Percentiles rank a stretch among this genome's conserved stretches.
These are phyloP conservation scores for Aspergillus hancockii DNA, from an alignment of 495 filamentous ascomycete species.

Conservation along the genomic window DNA sequence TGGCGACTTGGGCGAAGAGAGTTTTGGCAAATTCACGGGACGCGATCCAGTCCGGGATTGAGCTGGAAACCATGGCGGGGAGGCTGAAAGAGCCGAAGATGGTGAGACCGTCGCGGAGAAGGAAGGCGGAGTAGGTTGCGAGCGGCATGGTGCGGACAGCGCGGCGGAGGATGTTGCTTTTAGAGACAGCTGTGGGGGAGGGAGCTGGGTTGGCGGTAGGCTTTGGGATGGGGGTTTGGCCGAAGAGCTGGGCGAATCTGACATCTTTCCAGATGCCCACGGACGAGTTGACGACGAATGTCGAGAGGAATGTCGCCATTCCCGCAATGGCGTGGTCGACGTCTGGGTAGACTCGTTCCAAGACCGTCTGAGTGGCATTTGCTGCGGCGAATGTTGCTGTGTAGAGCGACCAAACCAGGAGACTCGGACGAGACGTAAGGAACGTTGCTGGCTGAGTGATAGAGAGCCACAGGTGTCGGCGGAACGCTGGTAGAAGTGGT, in stretches of 20 bases:
- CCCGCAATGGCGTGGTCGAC: slow-evolving; percentile 52
- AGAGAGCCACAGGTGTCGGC: slow-evolving; percentile 59
- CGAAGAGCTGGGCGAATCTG: slow-evolving; percentile 46
- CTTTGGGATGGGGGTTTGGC: slow-evolving; percentile 47
- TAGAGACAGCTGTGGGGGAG: slow-evolving; percentile 20
- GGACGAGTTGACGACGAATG: slow-evolving; percentile 42
- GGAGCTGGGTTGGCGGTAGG: slow-evolving; percentile 29
- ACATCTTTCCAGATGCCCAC: slow-evolving; percentile 49
- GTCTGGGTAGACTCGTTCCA: slow-evolving; percentile 38
- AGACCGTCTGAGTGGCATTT: slow-evolving; percentile 61
- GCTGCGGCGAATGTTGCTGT: slow-evolving; percentile 85
- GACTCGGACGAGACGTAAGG: slow-evolving; percentile 73
- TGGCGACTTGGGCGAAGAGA: slow-evolving; percentile 68
- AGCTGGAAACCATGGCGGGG: slow-evolving; percentile 43
- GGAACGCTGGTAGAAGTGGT: slow-evolving; percentile 64
- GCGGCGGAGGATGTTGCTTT: slow-evolving; percentile 29
- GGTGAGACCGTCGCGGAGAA: slow-evolving; percentile 76
- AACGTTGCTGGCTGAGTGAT: slow-evolving; percentile 66
- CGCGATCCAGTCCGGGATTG: slow-evolving; percentile 40
- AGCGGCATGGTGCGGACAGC: slow-evolving; percentile 54
- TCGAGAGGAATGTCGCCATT: slow-evolving; percentile 37
- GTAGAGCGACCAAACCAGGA: slow-evolving; percentile 80
- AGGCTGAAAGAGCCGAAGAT: slow-evolving; percentile 90
- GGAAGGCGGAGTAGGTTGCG: slow-evolving; percentile 62
- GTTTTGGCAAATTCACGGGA: slow-evolving; percentile 38